Evolutionary conservation across 176 grass and related monocot genomes (phyloP).

Genomic region (Elymus sibiricus): DNA sequence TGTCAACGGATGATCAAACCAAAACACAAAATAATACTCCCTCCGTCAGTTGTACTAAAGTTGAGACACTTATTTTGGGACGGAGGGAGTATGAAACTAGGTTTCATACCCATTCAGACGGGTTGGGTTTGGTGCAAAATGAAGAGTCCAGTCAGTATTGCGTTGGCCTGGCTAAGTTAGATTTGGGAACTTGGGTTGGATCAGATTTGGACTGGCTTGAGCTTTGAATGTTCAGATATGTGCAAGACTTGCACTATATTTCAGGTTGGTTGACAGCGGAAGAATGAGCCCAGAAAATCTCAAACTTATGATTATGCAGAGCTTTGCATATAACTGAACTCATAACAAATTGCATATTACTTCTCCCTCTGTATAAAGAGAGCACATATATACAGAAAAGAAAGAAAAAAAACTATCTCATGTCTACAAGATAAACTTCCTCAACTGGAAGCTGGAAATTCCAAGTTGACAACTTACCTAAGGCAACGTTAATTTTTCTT

Average conservation of each 20-base stretch:
- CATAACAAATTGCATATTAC: background rate
- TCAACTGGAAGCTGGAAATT: background rate
- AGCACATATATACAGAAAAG: background rate
- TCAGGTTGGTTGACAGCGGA: background rate
- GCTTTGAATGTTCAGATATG: background rate
- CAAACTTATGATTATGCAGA: background rate
- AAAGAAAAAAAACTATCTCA: background rate
- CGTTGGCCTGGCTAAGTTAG: background rate
- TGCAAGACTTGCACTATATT: background rate
- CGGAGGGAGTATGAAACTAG: background rate
- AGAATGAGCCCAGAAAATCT: background rate
- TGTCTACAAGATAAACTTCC: background rate
- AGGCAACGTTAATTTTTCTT: constrained; percentile 65
- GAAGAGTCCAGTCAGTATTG: background rate
- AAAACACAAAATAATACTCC: background rate
- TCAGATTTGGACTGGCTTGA: background rate
- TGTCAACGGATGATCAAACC: background rate
- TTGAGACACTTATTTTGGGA: no score
- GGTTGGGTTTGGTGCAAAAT: constrained; percentile 4
- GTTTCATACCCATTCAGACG: constrained; percentile 1
- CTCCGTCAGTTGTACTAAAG: no score
- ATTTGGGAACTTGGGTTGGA: background rate
- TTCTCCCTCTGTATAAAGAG: background rate
- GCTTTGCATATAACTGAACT: background rate
- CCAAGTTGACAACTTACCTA: constrained; percentile 47